Evolutionary conservation across 257 asterid genomes (phyloP).

Genomic region (Cinchona pubescens): DNA sequence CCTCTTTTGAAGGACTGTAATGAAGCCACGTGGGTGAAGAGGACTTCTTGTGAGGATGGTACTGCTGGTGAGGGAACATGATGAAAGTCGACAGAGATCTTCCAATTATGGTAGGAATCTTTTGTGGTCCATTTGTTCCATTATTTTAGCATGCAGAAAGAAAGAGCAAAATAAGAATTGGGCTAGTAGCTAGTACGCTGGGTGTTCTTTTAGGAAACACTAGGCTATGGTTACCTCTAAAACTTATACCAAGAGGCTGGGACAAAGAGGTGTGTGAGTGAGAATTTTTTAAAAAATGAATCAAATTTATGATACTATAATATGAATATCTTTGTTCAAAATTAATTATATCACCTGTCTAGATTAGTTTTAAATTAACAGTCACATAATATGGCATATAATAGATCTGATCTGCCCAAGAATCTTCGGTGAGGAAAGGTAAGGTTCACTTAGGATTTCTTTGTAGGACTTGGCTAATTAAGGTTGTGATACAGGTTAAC

Average conservation of each 20-base stretch:
- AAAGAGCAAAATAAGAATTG: neutral
- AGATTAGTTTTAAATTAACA: too few relatives aligned
- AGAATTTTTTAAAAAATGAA: too few relatives aligned
- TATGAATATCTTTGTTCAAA: too few relatives aligned
- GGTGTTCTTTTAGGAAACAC: constrained; percentile 12
- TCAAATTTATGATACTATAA: too few relatives aligned
- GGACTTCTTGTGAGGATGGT: neutral
- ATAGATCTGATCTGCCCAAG: too few relatives aligned
- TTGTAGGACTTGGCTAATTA: too few relatives aligned
- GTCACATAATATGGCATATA: too few relatives aligned
- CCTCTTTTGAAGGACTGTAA: neutral
- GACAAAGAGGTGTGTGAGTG: neutral
- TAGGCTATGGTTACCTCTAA: neutral
- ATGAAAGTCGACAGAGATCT: constrained; percentile 6
- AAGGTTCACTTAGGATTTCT: too few relatives aligned
- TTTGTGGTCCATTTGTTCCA: constrained; percentile 6
- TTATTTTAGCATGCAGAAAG: neutral
- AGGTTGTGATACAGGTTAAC: too few relatives aligned
- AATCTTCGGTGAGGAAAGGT: too few relatives aligned
- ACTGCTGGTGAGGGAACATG: neutral
- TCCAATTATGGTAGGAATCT: constrained; percentile 1
- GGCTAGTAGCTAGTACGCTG: neutral
- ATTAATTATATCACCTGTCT: too few relatives aligned
- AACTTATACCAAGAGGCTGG: neutral
- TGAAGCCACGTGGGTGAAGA: neutral